Percentiles rank a stretch among this genome's conserved stretches.
phyloP scores from a whole-genome alignment of 2,329 filamentous ascomycete genomes.

The Xylaria sp. region DNA sequence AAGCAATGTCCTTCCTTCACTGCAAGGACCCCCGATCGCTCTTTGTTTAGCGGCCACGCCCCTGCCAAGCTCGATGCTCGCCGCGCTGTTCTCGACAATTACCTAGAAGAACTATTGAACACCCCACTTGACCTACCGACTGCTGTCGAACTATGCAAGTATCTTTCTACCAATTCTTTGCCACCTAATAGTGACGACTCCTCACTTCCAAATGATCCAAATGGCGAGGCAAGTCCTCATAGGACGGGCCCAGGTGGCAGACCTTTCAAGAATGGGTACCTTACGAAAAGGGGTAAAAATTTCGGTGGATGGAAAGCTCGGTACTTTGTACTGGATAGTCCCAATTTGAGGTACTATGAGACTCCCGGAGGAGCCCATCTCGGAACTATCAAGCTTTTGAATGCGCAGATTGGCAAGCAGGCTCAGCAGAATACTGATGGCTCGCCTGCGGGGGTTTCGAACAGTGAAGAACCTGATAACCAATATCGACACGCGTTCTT shows the following conservation, averaged over 20 bases:
- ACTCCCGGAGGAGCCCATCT: constrained; percentile 88
- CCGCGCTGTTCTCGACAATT: constrained; percentile 81
- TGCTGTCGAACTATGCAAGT: constrained; percentile 85
- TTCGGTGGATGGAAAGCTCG: constrained; percentile 98
- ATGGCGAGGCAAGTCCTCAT: constrained; percentile 52
- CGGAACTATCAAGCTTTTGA: constrained; percentile 90
- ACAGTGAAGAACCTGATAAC: constrained; percentile 83
- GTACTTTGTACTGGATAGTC: constrained; percentile 70
- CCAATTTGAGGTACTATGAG: constrained; percentile 88
- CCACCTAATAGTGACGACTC: constrained; percentile 71
- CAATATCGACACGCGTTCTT: constrained; percentile 97
- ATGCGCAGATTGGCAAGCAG: constrained; percentile 94
- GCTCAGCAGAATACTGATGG: constrained; percentile 72
- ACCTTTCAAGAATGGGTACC: constrained; percentile 84
- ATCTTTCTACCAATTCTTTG: constrained; percentile 77
- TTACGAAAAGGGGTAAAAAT: constrained; percentile 97
- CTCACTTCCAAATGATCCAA: constrained; percentile 52
- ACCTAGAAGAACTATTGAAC: constrained; percentile 87
- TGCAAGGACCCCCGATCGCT: constrained; percentile 83
- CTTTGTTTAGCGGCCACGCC: constrained; percentile 89
- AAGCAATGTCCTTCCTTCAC: constrained; percentile 78
- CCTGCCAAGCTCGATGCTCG: constrained; percentile 93
- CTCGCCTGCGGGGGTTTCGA: constrained; percentile 66
- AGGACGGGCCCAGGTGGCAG: constrained; percentile 71
- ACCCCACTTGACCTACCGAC: constrained; percentile 81